Conservation (phyloP, 495 filamentous ascomycete species). For the Hypomontagnella monticulosa region DNA sequence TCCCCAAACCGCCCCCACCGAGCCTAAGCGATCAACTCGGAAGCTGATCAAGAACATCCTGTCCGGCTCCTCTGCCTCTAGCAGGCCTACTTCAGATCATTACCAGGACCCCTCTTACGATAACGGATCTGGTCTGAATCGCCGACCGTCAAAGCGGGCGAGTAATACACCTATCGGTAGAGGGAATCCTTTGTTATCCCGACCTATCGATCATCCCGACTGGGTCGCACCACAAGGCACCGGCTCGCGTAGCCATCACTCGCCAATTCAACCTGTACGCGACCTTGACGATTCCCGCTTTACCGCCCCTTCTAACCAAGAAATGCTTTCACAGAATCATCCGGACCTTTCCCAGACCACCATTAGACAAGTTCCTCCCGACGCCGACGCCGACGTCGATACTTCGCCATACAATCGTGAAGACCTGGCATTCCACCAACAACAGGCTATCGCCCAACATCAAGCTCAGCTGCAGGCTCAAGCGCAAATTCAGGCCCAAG, state of each 20-base stretch:
- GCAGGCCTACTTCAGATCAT: constrained; percentile 47
- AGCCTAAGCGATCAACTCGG: constrained; percentile 55
- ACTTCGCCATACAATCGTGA: constrained; percentile 53
- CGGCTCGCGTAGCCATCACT: constrained; percentile 49
- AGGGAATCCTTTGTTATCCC: constrained; percentile 36
- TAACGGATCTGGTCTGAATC: constrained; percentile 51
- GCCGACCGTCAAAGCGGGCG: constrained; percentile 60
- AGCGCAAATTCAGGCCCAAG: constrained; percentile 39
- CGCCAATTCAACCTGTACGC: constrained; percentile 56
- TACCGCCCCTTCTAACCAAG: constrained; percentile 50
- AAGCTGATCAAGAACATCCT: constrained; percentile 60
- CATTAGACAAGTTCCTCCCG: constrained; percentile 52
- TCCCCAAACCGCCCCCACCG: constrained; percentile 49
- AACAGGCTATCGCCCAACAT: constrained; percentile 50
- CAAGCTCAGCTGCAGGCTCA: constrained; percentile 49
- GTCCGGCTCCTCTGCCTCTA: constrained; percentile 49
- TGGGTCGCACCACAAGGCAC: constrained; percentile 53
- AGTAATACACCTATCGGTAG: constrained; percentile 49
- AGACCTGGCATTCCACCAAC: constrained; percentile 52
- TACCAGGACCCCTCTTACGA: constrained; percentile 54
- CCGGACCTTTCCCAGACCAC: constrained; percentile 51
- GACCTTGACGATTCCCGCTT: constrained; percentile 52
- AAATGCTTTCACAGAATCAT: constrained; percentile 51
- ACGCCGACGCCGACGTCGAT: constrained; percentile 37
- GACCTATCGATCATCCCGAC: constrained; percentile 52